A percentile compares a stretch with the other conserved stretches of the same genome.
Conservation (phyloP, 2,329 filamentous ascomycete genomes). For the Pseudogymnoascus verrucosus region DNA sequence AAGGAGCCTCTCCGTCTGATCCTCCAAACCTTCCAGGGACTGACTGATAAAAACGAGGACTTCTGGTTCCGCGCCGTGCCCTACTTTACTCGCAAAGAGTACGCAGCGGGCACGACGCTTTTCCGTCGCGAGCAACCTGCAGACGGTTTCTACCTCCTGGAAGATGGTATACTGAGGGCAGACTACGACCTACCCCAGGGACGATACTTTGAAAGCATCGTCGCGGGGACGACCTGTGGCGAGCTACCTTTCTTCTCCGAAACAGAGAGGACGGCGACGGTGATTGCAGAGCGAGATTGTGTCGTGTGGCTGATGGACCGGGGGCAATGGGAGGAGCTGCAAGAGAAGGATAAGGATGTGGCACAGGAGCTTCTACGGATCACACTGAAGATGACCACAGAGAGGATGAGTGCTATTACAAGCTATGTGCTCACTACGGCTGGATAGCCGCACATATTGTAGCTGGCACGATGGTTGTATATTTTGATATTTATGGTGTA, state of each 20-base stretch:
- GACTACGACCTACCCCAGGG: conserved; percentile 92
- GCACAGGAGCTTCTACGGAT: conserved; percentile 78
- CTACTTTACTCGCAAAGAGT: conserved; percentile 67
- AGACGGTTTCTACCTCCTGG: conserved; percentile 81
- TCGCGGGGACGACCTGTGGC: conserved; percentile 89
- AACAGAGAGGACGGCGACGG: conserved; percentile 78
- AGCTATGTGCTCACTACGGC: conserved; percentile 38
- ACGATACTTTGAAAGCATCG: conserved; percentile 79
- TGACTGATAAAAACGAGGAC: conserved; percentile 81
- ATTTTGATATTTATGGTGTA: background rate
- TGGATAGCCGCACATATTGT: conserved; percentile 21
- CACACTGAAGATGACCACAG: conserved; percentile 86
- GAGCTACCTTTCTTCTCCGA: conserved; percentile 95
- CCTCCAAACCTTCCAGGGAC: conserved; percentile 87
- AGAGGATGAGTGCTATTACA: conserved; percentile 74
- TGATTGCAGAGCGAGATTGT: conserved; percentile 68
- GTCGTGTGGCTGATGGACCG: conserved; percentile 74
- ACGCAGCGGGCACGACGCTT: conserved; percentile 60
- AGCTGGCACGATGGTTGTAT: background rate
- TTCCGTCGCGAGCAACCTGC: conserved; percentile 72
- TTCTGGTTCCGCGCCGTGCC: conserved; percentile 80
- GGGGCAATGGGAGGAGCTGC: conserved; percentile 64
- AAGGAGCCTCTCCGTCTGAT: conserved; percentile 86
- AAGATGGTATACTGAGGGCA: conserved; percentile 78
- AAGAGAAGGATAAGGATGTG: conserved; percentile 65